A percentile compares a stretch with the other conserved stretches of the same genome.
phyloP scores from a whole-genome alignment of 306 rosid genomes.

The Sicyos edulis region DNA sequence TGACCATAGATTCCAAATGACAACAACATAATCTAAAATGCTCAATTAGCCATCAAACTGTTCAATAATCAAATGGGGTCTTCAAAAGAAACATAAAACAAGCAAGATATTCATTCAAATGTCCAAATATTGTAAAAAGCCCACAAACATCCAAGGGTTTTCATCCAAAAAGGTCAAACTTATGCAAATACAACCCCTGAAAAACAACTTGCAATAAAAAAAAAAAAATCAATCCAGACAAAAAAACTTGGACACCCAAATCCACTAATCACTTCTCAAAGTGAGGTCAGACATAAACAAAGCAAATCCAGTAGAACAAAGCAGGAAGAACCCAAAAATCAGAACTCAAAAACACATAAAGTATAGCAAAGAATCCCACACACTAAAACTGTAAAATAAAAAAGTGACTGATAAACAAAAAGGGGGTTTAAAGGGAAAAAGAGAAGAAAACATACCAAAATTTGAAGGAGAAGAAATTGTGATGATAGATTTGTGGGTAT shows the following conservation, averaged over 20 bases:
- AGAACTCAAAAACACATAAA: slow-evolving; percentile 8
- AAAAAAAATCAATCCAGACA: not conserved
- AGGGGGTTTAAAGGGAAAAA: not conserved
- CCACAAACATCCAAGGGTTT: not conserved
- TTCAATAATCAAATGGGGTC: not conserved
- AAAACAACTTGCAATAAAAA: not conserved
- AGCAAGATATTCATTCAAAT: not conserved
- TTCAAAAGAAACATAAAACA: not conserved
- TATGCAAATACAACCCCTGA: not conserved
- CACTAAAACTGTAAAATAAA: not conserved
- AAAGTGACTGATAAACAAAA: not conserved
- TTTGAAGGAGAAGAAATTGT: not conserved
- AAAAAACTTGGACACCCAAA: not conserved
- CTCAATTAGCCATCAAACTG: not conserved
- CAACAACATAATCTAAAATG: not conserved
- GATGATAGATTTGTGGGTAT: not conserved
- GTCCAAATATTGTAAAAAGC: not conserved
- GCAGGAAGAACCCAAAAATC: not conserved
- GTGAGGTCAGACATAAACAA: not conserved
- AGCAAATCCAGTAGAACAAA: not conserved
- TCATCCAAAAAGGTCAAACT: not conserved
- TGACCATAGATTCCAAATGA: slow-evolving; percentile 1
- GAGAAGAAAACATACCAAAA: slow-evolving; percentile 17
- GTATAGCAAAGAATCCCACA: not conserved
- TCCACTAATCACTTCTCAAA: slow-evolving; percentile 8